Conservation (phyloP, 257 asterid genomes). For the Handroanthus guayacan region DNA sequence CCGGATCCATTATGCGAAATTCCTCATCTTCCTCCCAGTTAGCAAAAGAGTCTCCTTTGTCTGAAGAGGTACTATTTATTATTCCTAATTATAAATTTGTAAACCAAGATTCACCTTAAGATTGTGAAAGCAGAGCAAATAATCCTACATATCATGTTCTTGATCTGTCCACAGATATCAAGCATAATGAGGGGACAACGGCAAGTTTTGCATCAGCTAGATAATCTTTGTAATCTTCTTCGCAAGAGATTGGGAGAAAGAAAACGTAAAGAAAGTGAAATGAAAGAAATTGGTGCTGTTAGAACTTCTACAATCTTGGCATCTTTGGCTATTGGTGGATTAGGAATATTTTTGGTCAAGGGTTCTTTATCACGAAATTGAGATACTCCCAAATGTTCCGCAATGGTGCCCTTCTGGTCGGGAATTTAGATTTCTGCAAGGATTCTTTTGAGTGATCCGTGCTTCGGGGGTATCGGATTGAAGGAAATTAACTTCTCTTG, state of each 20-base stretch:
- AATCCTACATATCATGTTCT: not conserved
- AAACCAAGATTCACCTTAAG: not conserved
- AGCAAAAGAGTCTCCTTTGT: constrained; percentile 72
- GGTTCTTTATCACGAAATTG: constrained; percentile 26
- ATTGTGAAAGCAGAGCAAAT: not conserved
- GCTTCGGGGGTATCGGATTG: not conserved
- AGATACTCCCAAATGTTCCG: constrained; percentile 18
- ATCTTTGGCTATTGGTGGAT: constrained; percentile 38
- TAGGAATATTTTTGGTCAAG: constrained; percentile 28
- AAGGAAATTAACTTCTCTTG: constrained; percentile 8
- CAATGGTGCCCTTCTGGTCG: constrained; percentile 9
- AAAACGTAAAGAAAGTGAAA: not conserved
- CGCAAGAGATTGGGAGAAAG: constrained; percentile 26
- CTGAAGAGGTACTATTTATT: constrained; percentile 73
- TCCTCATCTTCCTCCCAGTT: constrained; percentile 79
- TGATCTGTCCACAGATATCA: constrained; percentile 43
- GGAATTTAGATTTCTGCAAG: not conserved
- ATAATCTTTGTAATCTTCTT: constrained; percentile 52
- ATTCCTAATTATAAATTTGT: not conserved
- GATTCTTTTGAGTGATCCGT: too few relatives aligned
- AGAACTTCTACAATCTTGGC: constrained; percentile 27
- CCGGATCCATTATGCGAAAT: constrained; percentile 67
- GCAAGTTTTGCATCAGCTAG: constrained; percentile 66
- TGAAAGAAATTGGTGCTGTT: not conserved
- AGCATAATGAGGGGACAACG: constrained; percentile 58